Evolutionary conservation across 2,329 filamentous ascomycete genomes (phyloP), one percentile per base, ranked within the genome.

Genomic region (Fusarium beomiforme): DNA sequence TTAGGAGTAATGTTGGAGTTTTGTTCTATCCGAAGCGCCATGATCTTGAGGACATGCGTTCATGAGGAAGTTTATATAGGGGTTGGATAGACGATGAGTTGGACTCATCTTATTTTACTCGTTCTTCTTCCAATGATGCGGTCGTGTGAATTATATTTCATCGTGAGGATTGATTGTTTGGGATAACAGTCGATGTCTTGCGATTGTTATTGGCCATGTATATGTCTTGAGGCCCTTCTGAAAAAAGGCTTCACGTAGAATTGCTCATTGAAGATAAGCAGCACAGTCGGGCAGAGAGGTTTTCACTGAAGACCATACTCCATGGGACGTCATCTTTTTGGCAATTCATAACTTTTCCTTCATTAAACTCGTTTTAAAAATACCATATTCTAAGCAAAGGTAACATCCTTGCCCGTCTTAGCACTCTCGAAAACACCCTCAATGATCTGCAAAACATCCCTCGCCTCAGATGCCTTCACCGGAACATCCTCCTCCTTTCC

Each of bases 371-470:
- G 65, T 72, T n/a, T n/a, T 63, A 64, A 36, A n/a, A 39, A 12
- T 9, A 4, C 37, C 17, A 17, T 7, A 4, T 7, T 39, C 65
- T 64, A 81, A 16, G 74, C 74, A 43, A 85, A 74, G 3, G 73
- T 71, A 10, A 87, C 80, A 64, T 87, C 84, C 65, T 79, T 82
- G 7, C 84, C 84, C 1, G 79, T 83, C 78, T 80, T 82, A 2
- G 85, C 84, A 50, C 86, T 88, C 78, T 88, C 85, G 47, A 80
- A 74, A 4, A 85, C 78, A 5, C 83, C 87, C 75, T 89, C 87
- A 6, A 89, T 83, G 41, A 89, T 83, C 41, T 80, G 79, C 71
- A 89, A 74, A 41, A 88, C 87, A 72, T 89, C 84, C 9, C 85
- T 80, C 4, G 86, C 86, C 76, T 89, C 82, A n/a, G 77, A 77